Evolutionary conservation across 257 asterid species (phyloP).

Genomic region (Rubia yunnanensis): DNA sequence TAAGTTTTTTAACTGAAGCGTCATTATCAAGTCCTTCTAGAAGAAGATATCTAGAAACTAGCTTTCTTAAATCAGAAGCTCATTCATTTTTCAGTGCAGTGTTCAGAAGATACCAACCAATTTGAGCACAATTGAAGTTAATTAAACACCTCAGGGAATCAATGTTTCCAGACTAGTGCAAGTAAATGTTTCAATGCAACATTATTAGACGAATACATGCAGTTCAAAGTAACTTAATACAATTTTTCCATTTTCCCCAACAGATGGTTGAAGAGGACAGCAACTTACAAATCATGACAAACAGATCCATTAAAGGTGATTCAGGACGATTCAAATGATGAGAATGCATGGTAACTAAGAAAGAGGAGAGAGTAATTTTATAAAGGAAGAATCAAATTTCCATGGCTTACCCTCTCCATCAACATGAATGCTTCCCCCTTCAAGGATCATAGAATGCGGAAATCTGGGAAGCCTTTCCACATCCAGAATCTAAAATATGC

Average conservation of each 20-base stretch:
- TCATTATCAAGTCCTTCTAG: not conserved
- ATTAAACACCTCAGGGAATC: not conserved
- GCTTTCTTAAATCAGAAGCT: not conserved
- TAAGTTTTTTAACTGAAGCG: not conserved
- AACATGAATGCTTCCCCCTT: conserved; percentile 98
- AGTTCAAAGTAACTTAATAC: not conserved
- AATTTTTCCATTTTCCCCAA: not conserved
- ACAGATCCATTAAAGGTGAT: not conserved
- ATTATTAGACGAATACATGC: not conserved
- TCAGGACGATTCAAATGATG: not conserved
- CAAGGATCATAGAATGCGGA: conserved; percentile 73
- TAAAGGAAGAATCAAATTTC: not conserved
- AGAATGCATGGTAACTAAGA: not conserved
- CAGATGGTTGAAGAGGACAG: not conserved
- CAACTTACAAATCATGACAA: not conserved
- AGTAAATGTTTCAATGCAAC: not conserved
- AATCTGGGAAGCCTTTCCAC: conserved; percentile 72
- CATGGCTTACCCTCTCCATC: conserved; percentile 74
- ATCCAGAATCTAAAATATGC: conserved; percentile 51
- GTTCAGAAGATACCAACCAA: not conserved
- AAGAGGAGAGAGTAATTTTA: not conserved
- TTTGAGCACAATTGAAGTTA: not conserved
- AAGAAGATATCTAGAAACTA: not conserved
- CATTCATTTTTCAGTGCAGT: not conserved
- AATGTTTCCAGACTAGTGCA: not conserved